A percentile compares a stretch with the other conserved stretches of the same genome.
These are phyloP conservation scores for Cordia subcordata DNA, from an alignment of 257 asterid genomes.

Conservation along the genomic window DNA sequence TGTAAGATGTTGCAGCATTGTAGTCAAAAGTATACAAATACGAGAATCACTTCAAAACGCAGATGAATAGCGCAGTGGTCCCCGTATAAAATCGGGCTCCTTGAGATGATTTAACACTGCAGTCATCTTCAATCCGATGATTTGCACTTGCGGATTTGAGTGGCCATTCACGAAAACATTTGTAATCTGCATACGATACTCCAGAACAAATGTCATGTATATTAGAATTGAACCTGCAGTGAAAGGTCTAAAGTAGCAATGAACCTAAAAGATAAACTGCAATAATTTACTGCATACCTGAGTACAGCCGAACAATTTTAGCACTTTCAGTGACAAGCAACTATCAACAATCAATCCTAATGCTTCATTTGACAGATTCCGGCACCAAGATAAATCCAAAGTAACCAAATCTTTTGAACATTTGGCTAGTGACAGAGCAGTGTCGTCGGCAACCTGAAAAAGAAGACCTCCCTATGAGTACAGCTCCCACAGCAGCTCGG, in stretches of 20 bases:
- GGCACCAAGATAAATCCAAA: slow-evolving; percentile 90
- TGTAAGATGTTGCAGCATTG: too few species aligned
- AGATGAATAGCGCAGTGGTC: slow-evolving; percentile 50
- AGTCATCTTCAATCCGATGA: slow-evolving; percentile 67
- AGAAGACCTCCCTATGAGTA: slow-evolving; percentile 13
- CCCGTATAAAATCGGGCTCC: slow-evolving; percentile 44
- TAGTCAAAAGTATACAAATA: too few species aligned
- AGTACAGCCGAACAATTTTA: slow-evolving; percentile 83
- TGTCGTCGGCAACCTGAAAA: slow-evolving; percentile 66
- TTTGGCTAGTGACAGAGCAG: slow-evolving; percentile 73
- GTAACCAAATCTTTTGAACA: slow-evolving; percentile 47
- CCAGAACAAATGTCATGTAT: background rate
- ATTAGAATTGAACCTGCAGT: too few species aligned
- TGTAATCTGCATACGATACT: slow-evolving; percentile 50
- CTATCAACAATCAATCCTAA: slow-evolving; percentile 83
- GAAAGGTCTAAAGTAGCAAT: background rate
- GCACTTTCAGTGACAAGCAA: slow-evolving; percentile 57
- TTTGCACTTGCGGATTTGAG: slow-evolving; percentile 58
- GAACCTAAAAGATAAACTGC: background rate
- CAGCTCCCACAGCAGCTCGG: background rate
- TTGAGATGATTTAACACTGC: slow-evolving; percentile 43
- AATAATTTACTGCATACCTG: slow-evolving; percentile 46
- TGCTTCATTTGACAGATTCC: slow-evolving; percentile 72
- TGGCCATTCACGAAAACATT: slow-evolving; percentile 70
- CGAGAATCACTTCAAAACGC: background rate